Percentiles rank a stretch among this genome's conserved stretches.
Conservation (phyloP, 2,329 filamentous ascomycete genomes). For the Fonsecaea multimorphosa region DNA sequence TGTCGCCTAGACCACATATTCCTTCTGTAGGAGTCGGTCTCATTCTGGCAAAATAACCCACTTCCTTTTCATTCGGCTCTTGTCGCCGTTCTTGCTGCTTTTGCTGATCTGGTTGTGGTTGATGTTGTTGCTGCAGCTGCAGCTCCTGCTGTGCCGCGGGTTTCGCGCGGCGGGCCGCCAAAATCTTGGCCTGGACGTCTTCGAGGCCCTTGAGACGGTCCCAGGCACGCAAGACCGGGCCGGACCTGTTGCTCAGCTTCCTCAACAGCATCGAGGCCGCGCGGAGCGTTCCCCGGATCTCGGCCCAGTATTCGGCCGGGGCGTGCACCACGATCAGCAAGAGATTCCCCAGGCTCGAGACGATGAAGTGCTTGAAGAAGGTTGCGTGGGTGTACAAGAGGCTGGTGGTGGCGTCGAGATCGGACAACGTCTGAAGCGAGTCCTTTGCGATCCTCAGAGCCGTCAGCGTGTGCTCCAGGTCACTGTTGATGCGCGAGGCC, state of each 20-base stretch:
- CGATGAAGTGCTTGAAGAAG: slow-evolving; percentile 26
- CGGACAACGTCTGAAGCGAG: slow-evolving; percentile 7
- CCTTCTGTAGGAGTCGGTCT: not conserved
- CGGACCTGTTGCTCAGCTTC: slow-evolving; percentile 16
- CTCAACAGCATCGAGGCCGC: slow-evolving; percentile 8
- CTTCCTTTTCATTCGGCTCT: not conserved
- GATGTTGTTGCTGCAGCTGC: too few relatives aligned
- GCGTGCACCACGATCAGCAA: slow-evolving; percentile 17
- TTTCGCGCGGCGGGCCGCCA: slow-evolving; percentile 1
- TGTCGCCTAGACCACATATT: not conserved
- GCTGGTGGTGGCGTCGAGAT: slow-evolving; percentile 9
- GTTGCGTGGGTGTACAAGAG: slow-evolving; percentile 12
- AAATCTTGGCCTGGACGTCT: slow-evolving; percentile 19
- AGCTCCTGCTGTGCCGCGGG: not conserved
- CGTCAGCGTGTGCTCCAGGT: slow-evolving; percentile 1
- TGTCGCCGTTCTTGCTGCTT: too few relatives aligned
- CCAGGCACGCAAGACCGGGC: slow-evolving; percentile 14
- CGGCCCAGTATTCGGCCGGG: slow-evolving; percentile 7
- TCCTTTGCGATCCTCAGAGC: slow-evolving; percentile 13
- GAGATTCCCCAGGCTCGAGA: slow-evolving; percentile 18
- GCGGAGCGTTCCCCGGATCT: slow-evolving; percentile 10
- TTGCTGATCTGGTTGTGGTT: too few relatives aligned
- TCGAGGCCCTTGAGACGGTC: slow-evolving; percentile 18
- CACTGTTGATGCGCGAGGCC: not conserved
- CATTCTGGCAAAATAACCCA: not conserved